Evolutionary conservation across 306 rosid species (phyloP).

Genomic region (Cicer arietinum): DNA sequence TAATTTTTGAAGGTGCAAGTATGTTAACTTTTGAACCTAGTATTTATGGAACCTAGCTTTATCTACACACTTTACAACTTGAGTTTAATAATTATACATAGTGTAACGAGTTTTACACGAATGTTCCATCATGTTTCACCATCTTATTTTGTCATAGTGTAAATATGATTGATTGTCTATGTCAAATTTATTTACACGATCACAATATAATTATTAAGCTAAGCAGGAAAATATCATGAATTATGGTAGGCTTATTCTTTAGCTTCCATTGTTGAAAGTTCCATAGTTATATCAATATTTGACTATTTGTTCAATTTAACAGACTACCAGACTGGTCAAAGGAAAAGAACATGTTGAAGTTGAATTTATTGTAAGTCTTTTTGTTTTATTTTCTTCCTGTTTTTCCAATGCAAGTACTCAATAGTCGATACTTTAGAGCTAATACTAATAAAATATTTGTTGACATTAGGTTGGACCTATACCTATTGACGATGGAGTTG

Average conservation of each 20-base stretch:
- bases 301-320: constrained; percentile 42
- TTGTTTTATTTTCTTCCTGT: not conserved
- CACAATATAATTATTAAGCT: too few relatives aligned
- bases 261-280: not conserved
- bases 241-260: constrained; percentile 9
- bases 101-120: too few relatives aligned
- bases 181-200: too few relatives aligned
- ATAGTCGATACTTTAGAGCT: not conserved
- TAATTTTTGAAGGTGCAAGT: too few relatives aligned
- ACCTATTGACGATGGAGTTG: constrained; percentile 78
- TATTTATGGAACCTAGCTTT: too few relatives aligned
- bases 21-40: too few relatives aligned
- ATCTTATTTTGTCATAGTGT: too few relatives aligned
- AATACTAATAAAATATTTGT: constrained; percentile 33
- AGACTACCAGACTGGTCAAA: constrained; percentile 83
- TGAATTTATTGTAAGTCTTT: constrained; percentile 78
- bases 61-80: too few relatives aligned
- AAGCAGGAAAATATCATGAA: not conserved
- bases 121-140: too few relatives aligned
- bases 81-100: too few relatives aligned
- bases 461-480: constrained; percentile 84
- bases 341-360: constrained; percentile 94
- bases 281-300: constrained; percentile 22
- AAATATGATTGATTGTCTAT: too few relatives aligned
- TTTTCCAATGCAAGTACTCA: not conserved